Percentiles rank a stretch among this genome's conserved stretches.
Evolutionary conservation across 208 protist genomes (phyloP).

Genomic region (Ichthyophonus hoferi): DNA sequence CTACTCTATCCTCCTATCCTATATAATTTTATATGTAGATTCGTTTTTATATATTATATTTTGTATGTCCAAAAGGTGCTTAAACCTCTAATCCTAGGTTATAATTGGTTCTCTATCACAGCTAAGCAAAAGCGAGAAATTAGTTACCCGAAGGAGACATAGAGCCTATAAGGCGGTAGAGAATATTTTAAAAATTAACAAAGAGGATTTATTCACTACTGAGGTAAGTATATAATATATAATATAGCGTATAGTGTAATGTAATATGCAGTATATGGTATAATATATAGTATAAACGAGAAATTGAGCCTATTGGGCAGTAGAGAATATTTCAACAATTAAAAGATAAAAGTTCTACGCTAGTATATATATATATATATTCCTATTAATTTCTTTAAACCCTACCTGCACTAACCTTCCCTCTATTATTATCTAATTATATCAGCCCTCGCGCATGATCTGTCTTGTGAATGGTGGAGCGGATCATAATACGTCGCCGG

Average conservation of each 20-base stretch:
- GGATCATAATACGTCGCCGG: background rate
- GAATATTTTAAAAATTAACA: background rate
- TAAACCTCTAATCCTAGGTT: too few species aligned
- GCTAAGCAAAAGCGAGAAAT: background rate
- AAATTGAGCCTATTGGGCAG: background rate
- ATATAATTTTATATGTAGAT: too few species aligned
- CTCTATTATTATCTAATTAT: background rate
- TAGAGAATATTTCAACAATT: background rate
- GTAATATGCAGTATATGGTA: background rate
- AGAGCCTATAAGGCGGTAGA: background rate
- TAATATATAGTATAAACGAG: background rate
- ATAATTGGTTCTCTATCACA: too few species aligned
- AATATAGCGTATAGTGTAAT: background rate
- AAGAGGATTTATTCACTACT: background rate
- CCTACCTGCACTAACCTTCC: too few species aligned
- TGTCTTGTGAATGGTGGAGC: background rate
- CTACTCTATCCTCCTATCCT: too few species aligned
- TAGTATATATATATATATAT: too few species aligned
- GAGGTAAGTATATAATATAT: background rate
- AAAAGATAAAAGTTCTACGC: background rate
- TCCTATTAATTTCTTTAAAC: too few species aligned
- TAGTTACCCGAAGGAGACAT: background rate
- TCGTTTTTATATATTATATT: too few species aligned
- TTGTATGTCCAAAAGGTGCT: too few species aligned
- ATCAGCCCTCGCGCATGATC: background rate